Conservation (phyloP, 768 basidiomycete species). For the Hygrocybe punicea region DNA sequence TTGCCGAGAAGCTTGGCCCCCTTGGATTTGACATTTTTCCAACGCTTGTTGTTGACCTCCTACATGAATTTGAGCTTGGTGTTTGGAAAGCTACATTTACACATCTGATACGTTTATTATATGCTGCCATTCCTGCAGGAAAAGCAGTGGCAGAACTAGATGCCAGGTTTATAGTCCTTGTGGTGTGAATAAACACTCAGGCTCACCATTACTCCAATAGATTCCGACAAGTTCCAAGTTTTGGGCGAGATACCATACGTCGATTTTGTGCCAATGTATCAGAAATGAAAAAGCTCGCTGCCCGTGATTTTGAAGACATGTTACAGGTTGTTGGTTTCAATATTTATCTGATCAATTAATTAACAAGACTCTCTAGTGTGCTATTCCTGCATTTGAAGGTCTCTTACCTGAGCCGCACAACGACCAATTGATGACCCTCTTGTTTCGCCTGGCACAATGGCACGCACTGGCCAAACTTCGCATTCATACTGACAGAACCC, state of each 20-base stretch:
- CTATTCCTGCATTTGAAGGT: conserved; percentile 36
- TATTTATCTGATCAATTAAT: no score
- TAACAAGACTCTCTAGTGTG: conserved; percentile 23
- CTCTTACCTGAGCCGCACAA: conserved; percentile 33
- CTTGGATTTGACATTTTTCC: conserved; percentile 5
- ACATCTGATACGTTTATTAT: conserved; percentile 6
- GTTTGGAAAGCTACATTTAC: conserved; percentile 4
- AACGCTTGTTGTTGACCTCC: conserved; percentile 8
- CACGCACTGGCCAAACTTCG: conserved; percentile 37
- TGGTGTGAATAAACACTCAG: not conserved
- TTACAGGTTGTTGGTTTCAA: conserved; percentile 33
- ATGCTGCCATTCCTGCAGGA: conserved; percentile 3
- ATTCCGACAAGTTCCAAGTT: conserved; percentile 28
- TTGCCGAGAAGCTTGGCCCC: conserved; percentile 5
- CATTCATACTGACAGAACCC: conserved; percentile 36
- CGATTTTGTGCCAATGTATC: conserved; percentile 34
- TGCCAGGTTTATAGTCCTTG: conserved; percentile 10
- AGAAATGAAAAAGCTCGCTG: conserved; percentile 36
- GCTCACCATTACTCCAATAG: conserved; percentile 17
- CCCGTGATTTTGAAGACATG: conserved; percentile 42
- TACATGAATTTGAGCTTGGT: conserved; percentile 8
- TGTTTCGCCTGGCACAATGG: conserved; percentile 35
- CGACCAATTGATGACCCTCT: conserved; percentile 21
- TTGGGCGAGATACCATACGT: conserved; percentile 34
- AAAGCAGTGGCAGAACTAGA: conserved; percentile 19